These are phyloP conservation scores for Phylloporus arenicola DNA, from an alignment of 768 basidiomycete genomes.

Conservation along the genomic window DNA sequence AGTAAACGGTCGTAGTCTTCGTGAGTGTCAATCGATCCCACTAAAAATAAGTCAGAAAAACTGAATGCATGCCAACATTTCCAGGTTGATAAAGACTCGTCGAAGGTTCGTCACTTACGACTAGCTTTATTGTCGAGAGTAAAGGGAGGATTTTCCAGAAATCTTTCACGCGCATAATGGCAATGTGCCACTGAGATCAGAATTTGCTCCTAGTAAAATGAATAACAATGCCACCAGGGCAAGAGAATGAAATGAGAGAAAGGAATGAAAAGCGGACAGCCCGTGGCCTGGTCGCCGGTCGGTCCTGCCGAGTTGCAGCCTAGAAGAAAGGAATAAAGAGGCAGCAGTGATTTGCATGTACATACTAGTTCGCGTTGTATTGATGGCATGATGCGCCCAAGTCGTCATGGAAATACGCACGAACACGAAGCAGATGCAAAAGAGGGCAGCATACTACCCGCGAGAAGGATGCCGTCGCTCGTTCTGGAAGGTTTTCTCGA, in stretches of 20 bases:
- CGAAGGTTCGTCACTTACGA: conserved; percentile 35
- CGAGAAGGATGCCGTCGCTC: background rate
- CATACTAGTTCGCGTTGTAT: background rate
- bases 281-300: conserved; percentile 16
- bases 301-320: conserved; percentile 31
- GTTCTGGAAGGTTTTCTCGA: no score
- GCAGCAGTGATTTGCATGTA: background rate
- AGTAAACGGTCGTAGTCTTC: conserved; percentile 58
- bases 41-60: conserved; percentile 29
- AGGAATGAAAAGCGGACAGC: conserved; percentile 7
- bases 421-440: background rate
- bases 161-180: conserved; percentile 38
- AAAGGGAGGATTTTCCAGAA: conserved; percentile 35
- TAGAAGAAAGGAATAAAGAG: conserved; percentile 20
- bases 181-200: background rate
- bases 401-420: background rate
- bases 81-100: background rate
- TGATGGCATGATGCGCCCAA: background rate
- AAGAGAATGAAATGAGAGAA: conserved; percentile 7
- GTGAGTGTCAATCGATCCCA: conserved; percentile 70
- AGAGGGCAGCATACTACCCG: background rate
- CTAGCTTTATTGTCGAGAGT: conserved; percentile 38
- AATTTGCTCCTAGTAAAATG: conserved; percentile 4
- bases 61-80: background rate
- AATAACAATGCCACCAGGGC: conserved; percentile 44